Evolutionary conservation across 176 grass and related monocot genomes (phyloP).

Genomic region (Carex cristatella): DNA sequence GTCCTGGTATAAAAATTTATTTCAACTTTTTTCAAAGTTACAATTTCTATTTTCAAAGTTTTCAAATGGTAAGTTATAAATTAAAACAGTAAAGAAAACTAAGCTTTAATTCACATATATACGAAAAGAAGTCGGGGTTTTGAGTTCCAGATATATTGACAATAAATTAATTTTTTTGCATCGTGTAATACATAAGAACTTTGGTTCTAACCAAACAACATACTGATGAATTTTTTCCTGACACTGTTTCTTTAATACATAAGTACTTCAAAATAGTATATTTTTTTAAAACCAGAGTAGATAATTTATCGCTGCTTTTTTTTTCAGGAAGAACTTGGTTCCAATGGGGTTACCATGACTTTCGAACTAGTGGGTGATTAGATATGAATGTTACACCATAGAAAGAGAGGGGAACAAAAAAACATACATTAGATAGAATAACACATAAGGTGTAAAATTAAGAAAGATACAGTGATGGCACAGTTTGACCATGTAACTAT

Average conservation of each 20-base stretch:
- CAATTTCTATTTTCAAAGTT: not conserved
- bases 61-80: not conserved
- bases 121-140: not conserved
- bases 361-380: not conserved
- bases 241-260: not conserved
- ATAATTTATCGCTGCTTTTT: not conserved
- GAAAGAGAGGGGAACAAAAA: not conserved
- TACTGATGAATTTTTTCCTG: not conserved
- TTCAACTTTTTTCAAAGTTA: not conserved
- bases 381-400: not conserved
- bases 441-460: not conserved
- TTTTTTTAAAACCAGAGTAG: not conserved
- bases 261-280: not conserved
- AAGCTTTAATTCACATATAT: not conserved
- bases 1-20: too few relatives aligned
- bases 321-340: not conserved
- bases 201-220: not conserved
- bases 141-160: not conserved
- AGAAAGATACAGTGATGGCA: conserved; percentile 5
- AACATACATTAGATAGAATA: not conserved
- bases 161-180: not conserved
- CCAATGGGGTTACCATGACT: not conserved
- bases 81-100: not conserved
- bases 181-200: not conserved
- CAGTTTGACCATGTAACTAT: not conserved